Percentiles rank a stretch among this genome's conserved stretches.
Evolutionary conservation across 2,329 filamentous ascomycete genomes (phyloP).

Genomic region (Ceratocystis colombiana): DNA sequence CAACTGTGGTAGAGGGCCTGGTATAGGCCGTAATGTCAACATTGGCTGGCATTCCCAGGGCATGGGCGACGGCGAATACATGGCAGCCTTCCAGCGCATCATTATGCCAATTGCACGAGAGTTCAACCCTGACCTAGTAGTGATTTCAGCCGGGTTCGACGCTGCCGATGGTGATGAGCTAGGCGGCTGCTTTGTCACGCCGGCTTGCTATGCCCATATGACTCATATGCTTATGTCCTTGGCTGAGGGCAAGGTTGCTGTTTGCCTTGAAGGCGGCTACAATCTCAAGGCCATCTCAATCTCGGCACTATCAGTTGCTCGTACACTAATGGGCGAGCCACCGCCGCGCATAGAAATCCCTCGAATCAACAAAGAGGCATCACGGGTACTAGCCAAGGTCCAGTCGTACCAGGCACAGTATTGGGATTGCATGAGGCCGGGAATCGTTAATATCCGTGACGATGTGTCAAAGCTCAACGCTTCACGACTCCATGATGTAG

Average conservation of each 20-base stretch:
- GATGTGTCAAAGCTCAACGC: conserved; percentile 45
- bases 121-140: conserved; percentile 87
- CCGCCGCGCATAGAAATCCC: conserved; percentile 53
- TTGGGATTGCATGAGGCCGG: conserved; percentile 80
- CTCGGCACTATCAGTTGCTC: conserved; percentile 82
- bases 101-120: conserved; percentile 94
- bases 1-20: conserved; percentile 46
- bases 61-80: conserved; percentile 95
- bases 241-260: conserved; percentile 77
- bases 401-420: conserved; percentile 56
- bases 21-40: conserved; percentile 54
- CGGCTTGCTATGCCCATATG: conserved; percentile 92
- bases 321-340: conserved; percentile 90
- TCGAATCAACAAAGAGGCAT: conserved; percentile 48
- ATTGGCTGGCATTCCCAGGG: conserved; percentile 58
- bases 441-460: conserved; percentile 46
- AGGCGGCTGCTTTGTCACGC: conserved; percentile 85
- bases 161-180: conserved; percentile 88
- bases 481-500: conserved; percentile 64
- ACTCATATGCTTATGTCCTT: conserved; percentile 98
- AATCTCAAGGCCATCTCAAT: conserved; percentile 87
- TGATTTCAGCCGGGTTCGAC: conserved; percentile 92
- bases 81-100: conserved; percentile 90
- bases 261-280: conserved; percentile 92
- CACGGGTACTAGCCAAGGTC: conserved; percentile 47